Evolutionary conservation across 2,329 filamentous ascomycete genomes (phyloP).

Genomic region (Cercospora canescens): DNA sequence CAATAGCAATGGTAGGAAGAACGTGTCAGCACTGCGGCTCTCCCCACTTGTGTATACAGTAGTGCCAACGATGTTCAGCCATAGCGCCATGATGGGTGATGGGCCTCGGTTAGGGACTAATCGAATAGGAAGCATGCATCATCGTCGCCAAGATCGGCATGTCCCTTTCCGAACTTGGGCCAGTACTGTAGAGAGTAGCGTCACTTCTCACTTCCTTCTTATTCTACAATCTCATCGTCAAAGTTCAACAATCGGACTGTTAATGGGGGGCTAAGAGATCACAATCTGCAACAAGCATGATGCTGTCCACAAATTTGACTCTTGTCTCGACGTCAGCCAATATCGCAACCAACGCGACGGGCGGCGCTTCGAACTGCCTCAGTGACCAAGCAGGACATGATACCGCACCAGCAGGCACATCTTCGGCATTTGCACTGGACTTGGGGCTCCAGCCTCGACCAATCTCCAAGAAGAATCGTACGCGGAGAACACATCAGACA

Average conservation of each 20-base stretch:
- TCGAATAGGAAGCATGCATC: not conserved
- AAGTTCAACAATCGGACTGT: not conserved
- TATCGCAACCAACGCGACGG: not conserved
- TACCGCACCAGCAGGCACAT: not conserved
- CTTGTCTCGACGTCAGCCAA: not conserved
- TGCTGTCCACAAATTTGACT: not conserved
- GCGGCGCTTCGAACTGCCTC: constrained; percentile 2
- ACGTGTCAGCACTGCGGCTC: not conserved
- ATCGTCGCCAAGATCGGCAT: not conserved
- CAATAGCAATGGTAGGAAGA: not conserved
- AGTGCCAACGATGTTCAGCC: not conserved
- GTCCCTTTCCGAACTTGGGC: not conserved
- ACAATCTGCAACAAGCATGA: not conserved
- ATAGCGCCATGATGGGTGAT: not conserved
- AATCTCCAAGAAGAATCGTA: not conserved
- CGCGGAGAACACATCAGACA: not conserved
- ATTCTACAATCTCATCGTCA: not conserved
- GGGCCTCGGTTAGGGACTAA: not conserved
- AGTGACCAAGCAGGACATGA: not conserved
- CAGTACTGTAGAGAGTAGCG: not conserved
- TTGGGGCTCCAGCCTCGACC: not conserved
- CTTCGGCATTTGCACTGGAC: not conserved
- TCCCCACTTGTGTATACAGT: not conserved
- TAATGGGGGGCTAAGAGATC: not conserved
- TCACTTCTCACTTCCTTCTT: not conserved